A percentile compares a stretch with the other conserved stretches of the same genome.
phyloP scores from a whole-genome alignment of 345 rosid species.

The Cardamine occulta region DNA sequence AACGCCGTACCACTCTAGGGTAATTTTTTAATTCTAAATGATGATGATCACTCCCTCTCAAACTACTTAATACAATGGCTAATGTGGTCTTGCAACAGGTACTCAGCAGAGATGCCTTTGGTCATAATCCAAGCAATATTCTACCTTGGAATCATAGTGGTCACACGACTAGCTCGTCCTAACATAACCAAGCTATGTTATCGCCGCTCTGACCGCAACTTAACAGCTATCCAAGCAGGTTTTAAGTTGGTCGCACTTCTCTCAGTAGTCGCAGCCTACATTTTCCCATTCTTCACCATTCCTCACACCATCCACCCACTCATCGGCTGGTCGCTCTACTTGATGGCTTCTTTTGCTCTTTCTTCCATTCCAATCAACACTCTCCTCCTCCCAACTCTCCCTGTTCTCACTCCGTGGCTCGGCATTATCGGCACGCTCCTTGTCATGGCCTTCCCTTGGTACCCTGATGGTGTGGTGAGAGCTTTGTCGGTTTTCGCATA shows the following conservation, averaged over 20 bases:
- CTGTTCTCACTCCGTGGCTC: constrained; percentile 67
- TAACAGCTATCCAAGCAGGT: constrained; percentile 57
- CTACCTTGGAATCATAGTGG: constrained; percentile 65
- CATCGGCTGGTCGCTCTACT: constrained; percentile 80
- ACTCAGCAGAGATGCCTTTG: constrained; percentile 79
- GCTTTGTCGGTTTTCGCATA: constrained; percentile 73
- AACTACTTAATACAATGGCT: not conserved
- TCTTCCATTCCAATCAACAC: constrained; percentile 66
- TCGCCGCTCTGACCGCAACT: constrained; percentile 63
- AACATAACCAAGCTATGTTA: constrained; percentile 84
- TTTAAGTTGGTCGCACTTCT: constrained; percentile 69
- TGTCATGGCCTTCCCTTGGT: constrained; percentile 89
- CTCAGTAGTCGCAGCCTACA: constrained; percentile 80
- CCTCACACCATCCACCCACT: constrained; percentile 87
- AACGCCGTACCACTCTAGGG: constrained; percentile 75
- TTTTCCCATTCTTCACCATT: constrained; percentile 75
- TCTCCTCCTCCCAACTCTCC: constrained; percentile 67
- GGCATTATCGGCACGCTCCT: constrained; percentile 73
- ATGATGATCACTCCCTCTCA: not conserved
- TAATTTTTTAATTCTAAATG: not conserved
- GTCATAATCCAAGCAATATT: constrained; percentile 60
- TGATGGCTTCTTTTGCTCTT: constrained; percentile 74
- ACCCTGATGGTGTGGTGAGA: constrained; percentile 71
- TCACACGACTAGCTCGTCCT: constrained; percentile 81
- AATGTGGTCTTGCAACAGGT: constrained; percentile 27